These are phyloP conservation scores for Coprinopsis cinerea DNA, from an alignment of 768 basidiomycete species.

Conservation along the genomic window DNA sequence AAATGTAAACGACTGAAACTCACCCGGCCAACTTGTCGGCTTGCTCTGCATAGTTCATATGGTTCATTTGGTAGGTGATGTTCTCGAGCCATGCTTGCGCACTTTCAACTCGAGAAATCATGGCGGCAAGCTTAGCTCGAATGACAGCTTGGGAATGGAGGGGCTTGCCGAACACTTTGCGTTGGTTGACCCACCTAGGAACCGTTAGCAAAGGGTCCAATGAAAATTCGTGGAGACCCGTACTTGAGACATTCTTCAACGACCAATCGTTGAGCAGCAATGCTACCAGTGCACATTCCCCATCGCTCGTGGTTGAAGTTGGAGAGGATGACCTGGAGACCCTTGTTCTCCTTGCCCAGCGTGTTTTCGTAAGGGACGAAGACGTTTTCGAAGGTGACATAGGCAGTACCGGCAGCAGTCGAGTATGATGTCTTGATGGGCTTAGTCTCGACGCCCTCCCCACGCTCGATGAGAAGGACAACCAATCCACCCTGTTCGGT, in stretches of 20 bases:
- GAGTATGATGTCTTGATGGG: conserved; percentile 69
- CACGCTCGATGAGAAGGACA: conserved; percentile 26
- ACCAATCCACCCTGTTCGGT: conserved; percentile 38
- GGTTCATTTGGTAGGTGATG: conserved; percentile 83
- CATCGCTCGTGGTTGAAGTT: conserved; percentile 93
- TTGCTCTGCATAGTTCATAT: conserved; percentile 81
- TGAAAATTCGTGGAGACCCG: conserved; percentile 9
- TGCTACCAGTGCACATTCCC: conserved; percentile 58
- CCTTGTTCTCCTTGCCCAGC: conserved; percentile 44
- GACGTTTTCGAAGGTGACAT: conserved; percentile 77
- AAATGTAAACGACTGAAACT: conserved; percentile 51
- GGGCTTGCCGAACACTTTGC: conserved; percentile 88
- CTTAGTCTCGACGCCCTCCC: conserved; percentile 63
- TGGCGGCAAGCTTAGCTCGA: conserved; percentile 76
- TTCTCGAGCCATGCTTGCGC: conserved; percentile 81
- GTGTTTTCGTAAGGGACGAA: conserved; percentile 84
- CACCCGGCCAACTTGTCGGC: conserved; percentile 69
- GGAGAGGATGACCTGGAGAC: conserved; percentile 37
- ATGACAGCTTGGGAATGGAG: conserved; percentile 82
- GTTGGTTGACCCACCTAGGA: conserved; percentile 65
- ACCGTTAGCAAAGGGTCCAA: neutral
- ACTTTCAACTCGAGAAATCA: conserved; percentile 32
- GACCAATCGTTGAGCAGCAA: conserved; percentile 51
- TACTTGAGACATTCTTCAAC: conserved; percentile 74
- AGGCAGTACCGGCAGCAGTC: conserved; percentile 78